Evolutionary conservation across 306 rosid species (phyloP), one percentile per base, ranked within the genome.

Genomic region (Vachellia collinsii): DNA sequence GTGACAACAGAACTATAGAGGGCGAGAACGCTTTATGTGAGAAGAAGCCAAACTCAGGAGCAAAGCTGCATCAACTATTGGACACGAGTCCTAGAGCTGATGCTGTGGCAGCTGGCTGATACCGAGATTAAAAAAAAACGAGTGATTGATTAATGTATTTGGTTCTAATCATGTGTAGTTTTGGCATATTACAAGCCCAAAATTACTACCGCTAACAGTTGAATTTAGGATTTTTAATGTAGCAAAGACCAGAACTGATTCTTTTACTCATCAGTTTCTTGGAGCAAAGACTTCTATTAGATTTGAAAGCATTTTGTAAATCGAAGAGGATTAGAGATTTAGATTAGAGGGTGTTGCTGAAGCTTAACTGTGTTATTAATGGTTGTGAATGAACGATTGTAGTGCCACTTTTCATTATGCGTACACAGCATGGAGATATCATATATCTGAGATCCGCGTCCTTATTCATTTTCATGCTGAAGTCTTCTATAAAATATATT

Each of bases 131-230:
- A 42, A 72, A 80, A 38, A 76, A 80, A 80, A 50, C 80, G 65
- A 36, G 87, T 73, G 17, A 22, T 37, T 53, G 16, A 53, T 53
- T 29, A 41, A 70, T 43, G 73, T 68, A 64, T 62, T 29, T 36
- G 42, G 59, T 85, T 73, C 85, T 80, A 81, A 87, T 87, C 77
- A 76, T 72, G n/a, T 34, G 97, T 94, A 88, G 89, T 91, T 94
- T 92, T 92, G 98, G 97, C 95, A 90, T 93, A 91, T 94, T 93
- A 89, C 88, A 84, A 93, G 94, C 83, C 95, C 97, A 91, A 90
- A 90, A 89, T 85, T 93, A 86, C 94, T 75, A 68, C 97, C 91
- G 87, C 90, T 93, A 80, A 64, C 81, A 85, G 84, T 71, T 83
- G 86, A 86, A 85, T 86, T 80, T 83, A 78, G 86, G 86, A 83